These are phyloP conservation scores for Penicillium canescens DNA, from an alignment of 495 filamentous ascomycete species.

Conservation along the genomic window DNA sequence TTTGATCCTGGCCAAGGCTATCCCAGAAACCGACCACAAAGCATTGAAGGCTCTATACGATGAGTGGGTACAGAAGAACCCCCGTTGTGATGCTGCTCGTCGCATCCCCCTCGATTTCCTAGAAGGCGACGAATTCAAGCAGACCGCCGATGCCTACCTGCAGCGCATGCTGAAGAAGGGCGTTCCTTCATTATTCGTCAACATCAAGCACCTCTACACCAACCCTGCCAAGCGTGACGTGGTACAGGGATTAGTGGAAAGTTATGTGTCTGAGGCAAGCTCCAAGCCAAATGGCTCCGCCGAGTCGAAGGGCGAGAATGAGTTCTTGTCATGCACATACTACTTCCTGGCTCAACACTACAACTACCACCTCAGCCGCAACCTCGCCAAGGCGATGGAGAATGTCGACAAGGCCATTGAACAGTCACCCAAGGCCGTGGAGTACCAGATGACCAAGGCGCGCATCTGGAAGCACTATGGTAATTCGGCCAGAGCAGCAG, in stretches of 20 bases:
- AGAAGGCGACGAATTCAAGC: slow-evolving; percentile 77
- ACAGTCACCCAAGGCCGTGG: slow-evolving; percentile 73
- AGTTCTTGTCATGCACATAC: slow-evolving; percentile 72
- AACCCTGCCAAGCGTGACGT: slow-evolving; percentile 72
- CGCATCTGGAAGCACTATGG: slow-evolving; percentile 94
- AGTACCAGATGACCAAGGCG: slow-evolving; percentile 94
- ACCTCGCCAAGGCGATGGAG: slow-evolving; percentile 77
- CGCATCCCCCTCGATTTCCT: slow-evolving; percentile 90
- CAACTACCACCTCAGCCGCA: slow-evolving; percentile 84
- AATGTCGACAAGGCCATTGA: slow-evolving; percentile 81
- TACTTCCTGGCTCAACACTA: slow-evolving; percentile 98
- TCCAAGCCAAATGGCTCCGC: slow-evolving; percentile 48
- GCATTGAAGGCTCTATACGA: slow-evolving; percentile 73
- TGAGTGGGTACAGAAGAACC: slow-evolving; percentile 75
- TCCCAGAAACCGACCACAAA: slow-evolving; percentile 60
- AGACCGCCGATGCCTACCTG: slow-evolving; percentile 79
- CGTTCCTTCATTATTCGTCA: slow-evolving; percentile 94
- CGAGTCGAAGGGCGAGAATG: slow-evolving; percentile 50
- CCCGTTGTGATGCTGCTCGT: slow-evolving; percentile 79
- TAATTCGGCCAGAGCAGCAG: slow-evolving; percentile 74
- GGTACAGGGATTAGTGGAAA: slow-evolving; percentile 74
- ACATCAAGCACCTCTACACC: slow-evolving; percentile 87
- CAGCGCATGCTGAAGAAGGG: slow-evolving; percentile 88
- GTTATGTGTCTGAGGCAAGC: slow-evolving; percentile 59
- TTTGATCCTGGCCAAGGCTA: slow-evolving; percentile 65